Percentiles rank a stretch among this genome's conserved stretches.
These are phyloP conservation scores for Elongisporangium anandrum DNA, from an alignment of 352 stramenopile species.

Conservation along the genomic window DNA sequence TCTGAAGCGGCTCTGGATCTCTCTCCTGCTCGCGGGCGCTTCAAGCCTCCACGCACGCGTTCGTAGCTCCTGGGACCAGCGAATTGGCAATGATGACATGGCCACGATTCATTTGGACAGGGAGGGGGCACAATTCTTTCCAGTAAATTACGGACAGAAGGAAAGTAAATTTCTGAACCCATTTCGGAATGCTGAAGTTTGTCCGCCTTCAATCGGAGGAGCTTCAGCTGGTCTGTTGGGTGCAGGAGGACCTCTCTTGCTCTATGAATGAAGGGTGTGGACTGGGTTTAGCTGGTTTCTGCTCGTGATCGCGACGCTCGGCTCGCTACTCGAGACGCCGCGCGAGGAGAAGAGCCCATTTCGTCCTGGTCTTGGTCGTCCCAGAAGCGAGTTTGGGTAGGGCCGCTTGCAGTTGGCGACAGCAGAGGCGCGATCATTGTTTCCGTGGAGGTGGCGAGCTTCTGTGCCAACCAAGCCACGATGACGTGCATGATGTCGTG, in stretches of 20 bases:
- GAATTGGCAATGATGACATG: neutral
- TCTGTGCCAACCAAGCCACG: conserved; percentile 74
- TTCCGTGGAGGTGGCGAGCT: conserved; percentile 59
- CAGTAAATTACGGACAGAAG: neutral
- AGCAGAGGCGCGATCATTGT: conserved; percentile 60
- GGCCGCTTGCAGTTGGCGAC: conserved; percentile 21
- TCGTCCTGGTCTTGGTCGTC: neutral
- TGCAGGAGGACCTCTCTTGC: too few species aligned
- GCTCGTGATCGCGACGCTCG: neutral
- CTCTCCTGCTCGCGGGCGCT: neutral
- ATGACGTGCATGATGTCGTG: conserved; percentile 82
- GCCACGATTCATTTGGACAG: neutral
- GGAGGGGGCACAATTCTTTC: neutral
- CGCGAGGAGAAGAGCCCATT: neutral
- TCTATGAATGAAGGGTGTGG: too few species aligned
- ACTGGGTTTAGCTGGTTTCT: neutral
- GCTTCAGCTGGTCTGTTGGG: neutral
- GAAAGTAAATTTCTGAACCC: neutral
- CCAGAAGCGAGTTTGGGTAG: neutral
- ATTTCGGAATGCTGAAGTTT: neutral
- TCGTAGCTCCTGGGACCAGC: neutral
- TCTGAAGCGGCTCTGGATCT: neutral
- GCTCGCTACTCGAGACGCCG: neutral
- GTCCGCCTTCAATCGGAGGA: neutral
- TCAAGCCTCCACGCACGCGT: neutral